Conservation (phyloP, 2,329 filamentous ascomycete species). For the Rhinocladiella mackenziei region DNA sequence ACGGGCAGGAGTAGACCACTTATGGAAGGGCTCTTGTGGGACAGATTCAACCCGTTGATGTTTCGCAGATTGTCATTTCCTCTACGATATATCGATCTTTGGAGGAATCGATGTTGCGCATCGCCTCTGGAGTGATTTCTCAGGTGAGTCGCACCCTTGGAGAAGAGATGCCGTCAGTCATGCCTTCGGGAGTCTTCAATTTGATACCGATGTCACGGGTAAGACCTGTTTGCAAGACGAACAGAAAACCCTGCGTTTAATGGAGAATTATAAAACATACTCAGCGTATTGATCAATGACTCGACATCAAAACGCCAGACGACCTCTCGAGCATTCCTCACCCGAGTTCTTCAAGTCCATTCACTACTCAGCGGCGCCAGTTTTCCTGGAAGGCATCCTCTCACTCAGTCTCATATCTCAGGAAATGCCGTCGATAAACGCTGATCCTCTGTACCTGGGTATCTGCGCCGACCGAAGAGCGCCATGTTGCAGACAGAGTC, state of each 20-base stretch:
- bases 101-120: neutral
- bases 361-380: conserved; percentile 4
- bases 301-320: conserved; percentile 21
- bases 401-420: conserved; percentile 6
- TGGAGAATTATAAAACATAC: neutral
- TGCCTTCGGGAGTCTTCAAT: conserved; percentile 3
- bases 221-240: conserved; percentile 23
- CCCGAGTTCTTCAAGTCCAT: conserved; percentile 4
- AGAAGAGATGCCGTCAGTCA: conserved; percentile 1
- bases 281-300: conserved; percentile 20
- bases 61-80: conserved; percentile 14
- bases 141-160: conserved; percentile 3
- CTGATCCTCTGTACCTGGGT: conserved; percentile 4
- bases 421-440: conserved; percentile 8
- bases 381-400: conserved; percentile 6
- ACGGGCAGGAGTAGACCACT: neutral
- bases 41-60: conserved; percentile 10
- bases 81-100: conserved; percentile 3
- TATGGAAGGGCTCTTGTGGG: conserved; percentile 10
- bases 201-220: conserved; percentile 11
- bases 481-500: conserved; percentile 8
- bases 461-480: conserved; percentile 2
- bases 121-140: neutral
- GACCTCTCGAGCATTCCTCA: conserved; percentile 12
- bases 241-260: conserved; percentile 9